These are phyloP conservation scores for Falciphora oryzae DNA, from an alignment of 2,329 filamentous ascomycete species.

Conservation along the genomic window DNA sequence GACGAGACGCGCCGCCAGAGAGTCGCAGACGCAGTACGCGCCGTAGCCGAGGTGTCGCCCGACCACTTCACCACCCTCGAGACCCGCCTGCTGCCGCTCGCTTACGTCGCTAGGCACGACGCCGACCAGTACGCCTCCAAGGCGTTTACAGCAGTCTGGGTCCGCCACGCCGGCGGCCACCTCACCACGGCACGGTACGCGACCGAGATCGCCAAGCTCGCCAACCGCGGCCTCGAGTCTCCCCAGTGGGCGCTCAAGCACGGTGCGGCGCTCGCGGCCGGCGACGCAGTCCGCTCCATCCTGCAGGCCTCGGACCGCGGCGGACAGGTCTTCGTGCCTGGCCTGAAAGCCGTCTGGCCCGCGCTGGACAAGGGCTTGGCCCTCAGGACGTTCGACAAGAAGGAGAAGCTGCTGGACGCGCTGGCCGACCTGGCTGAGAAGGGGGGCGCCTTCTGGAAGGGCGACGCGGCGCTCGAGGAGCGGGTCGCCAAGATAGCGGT, in stretches of 20 bases:
- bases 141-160: constrained; percentile 81
- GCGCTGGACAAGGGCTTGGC: constrained; percentile 73
- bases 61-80: constrained; percentile 81
- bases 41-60: constrained; percentile 78
- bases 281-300: constrained; percentile 61
- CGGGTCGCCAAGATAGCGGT: constrained; percentile 75
- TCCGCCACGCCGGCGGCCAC: constrained; percentile 79
- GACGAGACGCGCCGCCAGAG: constrained; percentile 70
- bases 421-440: constrained; percentile 73
- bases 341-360: constrained; percentile 69
- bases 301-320: constrained; percentile 50
- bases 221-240: constrained; percentile 64
- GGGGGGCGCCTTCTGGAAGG: constrained; percentile 51
- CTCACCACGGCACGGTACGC: constrained; percentile 80
- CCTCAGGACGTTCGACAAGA: constrained; percentile 89
- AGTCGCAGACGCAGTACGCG: constrained; percentile 75
- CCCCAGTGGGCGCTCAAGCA: constrained; percentile 89
- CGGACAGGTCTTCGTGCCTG: constrained; percentile 53
- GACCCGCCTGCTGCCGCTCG: constrained; percentile 71
- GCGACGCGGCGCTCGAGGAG: constrained; percentile 46
- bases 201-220: constrained; percentile 69
- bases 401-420: constrained; percentile 75
- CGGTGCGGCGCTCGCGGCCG: constrained; percentile 70
- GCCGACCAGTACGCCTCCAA: constrained; percentile 72
- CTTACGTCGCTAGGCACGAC: constrained; percentile 85